These are phyloP conservation scores for Angomonas ambiguus DNA, from an alignment of 208 protist genomes.

Conservation along the genomic window DNA sequence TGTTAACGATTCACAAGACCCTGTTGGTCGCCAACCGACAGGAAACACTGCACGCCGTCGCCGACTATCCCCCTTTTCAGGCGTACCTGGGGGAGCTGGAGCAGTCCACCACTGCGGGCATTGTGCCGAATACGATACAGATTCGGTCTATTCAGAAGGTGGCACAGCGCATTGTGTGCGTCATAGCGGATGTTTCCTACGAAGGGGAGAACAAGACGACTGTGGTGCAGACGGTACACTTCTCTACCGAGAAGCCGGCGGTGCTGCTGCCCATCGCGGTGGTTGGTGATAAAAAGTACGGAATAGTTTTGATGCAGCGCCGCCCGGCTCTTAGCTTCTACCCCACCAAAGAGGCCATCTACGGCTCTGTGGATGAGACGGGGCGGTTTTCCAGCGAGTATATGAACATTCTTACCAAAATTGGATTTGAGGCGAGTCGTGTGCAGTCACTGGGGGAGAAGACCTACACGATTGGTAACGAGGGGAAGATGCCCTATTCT, in stretches of 20 bases:
- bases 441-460: conserved; percentile 14
- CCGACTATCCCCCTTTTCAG: conserved; percentile 43
- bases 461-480: conserved; percentile 56
- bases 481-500: conserved; percentile 40
- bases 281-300: conserved; percentile 27
- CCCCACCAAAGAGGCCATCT: conserved; percentile 38
- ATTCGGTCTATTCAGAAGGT: conserved; percentile 48
- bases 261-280: conserved; percentile 45
- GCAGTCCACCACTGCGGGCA: conserved; percentile 11
- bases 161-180: conserved; percentile 53
- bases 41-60: conserved; percentile 31
- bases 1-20: conserved; percentile 68
- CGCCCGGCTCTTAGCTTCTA: conserved; percentile 29
- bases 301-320: conserved; percentile 33
- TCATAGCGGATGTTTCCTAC: conserved; percentile 55
- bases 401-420: conserved; percentile 15
- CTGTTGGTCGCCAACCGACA: conserved; percentile 36
- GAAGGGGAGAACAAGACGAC: conserved; percentile 21
- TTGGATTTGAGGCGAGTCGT: conserved; percentile 28
- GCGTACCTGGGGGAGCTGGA: conserved; percentile 34
- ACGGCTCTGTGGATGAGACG: conserved; percentile 21
- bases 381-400: conserved; percentile 27
- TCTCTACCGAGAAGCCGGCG: conserved; percentile 28
- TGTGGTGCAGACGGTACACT: conserved; percentile 31
- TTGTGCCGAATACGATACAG: conserved; percentile 39